Evolutionary conservation across 23 red algal genomes (phyloP), one percentile per base, ranked within the genome.

Genomic region (Gracilaria vermiculophylla): DNA sequence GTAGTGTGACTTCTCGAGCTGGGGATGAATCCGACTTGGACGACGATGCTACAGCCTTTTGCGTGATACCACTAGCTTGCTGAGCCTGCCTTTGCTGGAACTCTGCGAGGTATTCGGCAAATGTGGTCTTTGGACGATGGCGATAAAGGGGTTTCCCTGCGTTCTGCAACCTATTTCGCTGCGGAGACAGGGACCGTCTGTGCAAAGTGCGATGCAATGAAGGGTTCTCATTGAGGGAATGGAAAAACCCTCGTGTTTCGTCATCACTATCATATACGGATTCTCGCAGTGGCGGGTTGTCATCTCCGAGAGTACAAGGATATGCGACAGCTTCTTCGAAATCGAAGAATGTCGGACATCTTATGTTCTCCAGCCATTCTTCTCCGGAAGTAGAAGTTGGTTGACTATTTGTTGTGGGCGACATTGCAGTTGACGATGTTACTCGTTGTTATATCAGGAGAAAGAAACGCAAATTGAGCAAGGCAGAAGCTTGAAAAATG

Each of bases 241-340:
- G 52, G 42, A 88, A 88, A 50, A 88, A 88, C 10, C 29, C 72
- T 37, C 53, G 36, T 21, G 84, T 72, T 21, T 88, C 84, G 34
- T 88, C 84, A 88, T 88, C 84, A 69, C 84, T 88, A 40, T 88
- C 69, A 37, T 78, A 88, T 37, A 78, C 84, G 43, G 66, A 88
- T 45, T 88, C 84, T 27, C 12, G 69, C 11, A 88, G 42, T 2
- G 84, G 84, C n/a, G 84, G 84, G 34, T 88, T 88, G 70, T 78
- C 41, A 29, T 53, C 44, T 49, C 69, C 72, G 39, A 64, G 17
- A 53, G 84, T 72, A 35, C 69, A 76, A 66, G 66, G 84, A 37
- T 55, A 55, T 77, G 62, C 31, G 23, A 88, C 50, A 28, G 72
- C 72, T 41, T 47, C 53, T 66, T 66, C 66, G 53, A 88, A 88